These are phyloP conservation scores for Kazachstania martiniae DNA, from an alignment of 805 yeast genomes.

Conservation along the genomic window DNA sequence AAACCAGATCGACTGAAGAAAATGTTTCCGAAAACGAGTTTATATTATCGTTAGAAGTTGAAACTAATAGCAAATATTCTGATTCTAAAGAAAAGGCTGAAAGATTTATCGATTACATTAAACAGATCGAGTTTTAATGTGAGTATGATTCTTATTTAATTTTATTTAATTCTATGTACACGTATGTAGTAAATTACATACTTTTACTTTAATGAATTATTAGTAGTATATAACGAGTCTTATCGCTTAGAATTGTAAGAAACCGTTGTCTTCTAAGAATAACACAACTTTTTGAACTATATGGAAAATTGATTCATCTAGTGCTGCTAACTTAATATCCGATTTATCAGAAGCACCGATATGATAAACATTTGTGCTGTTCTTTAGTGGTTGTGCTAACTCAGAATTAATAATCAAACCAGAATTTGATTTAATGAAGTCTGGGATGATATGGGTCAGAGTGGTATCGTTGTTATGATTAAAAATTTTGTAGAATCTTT, in stretches of 20 bases:
- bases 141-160: not conserved
- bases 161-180: not conserved
- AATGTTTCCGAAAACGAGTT: conserved; percentile 5
- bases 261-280: conserved; percentile 74
- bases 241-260: conserved; percentile 25
- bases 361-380: conserved; percentile 30
- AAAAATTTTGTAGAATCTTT: conserved; percentile 52
- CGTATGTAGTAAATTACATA: not conserved
- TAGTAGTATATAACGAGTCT: too few species aligned
- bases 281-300: conserved; percentile 66
- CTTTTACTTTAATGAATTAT: too few species aligned
- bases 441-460: conserved; percentile 45
- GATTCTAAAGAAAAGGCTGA: conserved; percentile 20
- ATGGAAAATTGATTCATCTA: conserved; percentile 48
- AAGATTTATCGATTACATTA: conserved; percentile 16
- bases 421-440: conserved; percentile 61
- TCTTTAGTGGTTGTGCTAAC: conserved; percentile 1
- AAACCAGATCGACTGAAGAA: not conserved
- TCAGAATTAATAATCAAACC: conserved; percentile 63
- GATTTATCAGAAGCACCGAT: conserved; percentile 40
- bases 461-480: conserved; percentile 49
- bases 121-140: conserved; percentile 7
- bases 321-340: conserved; percentile 46
- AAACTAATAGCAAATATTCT: conserved; percentile 11
- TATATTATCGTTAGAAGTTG: conserved; percentile 13